Evolutionary conservation across 495 filamentous ascomycete genomes (phyloP), one percentile per base, ranked within the genome.

Genomic region (Chaetomium cochliodes): DNA sequence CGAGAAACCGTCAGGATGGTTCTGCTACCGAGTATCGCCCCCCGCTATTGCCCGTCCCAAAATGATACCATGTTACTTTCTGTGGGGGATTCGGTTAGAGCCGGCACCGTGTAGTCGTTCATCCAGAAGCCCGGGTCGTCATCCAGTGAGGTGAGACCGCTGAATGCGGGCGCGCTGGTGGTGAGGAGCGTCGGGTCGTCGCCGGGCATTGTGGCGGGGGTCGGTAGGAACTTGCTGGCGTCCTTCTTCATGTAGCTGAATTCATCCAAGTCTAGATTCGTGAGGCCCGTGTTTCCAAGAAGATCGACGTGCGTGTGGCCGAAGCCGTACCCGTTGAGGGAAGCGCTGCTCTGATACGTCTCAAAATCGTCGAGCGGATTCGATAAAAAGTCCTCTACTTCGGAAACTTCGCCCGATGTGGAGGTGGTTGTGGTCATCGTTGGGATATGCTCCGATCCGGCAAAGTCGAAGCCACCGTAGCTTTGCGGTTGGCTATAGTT

Each of bases 391-490:
- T 92, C 90, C 59, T 90, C 89, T 16, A 84, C 84, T 73, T 92
- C 89, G 16, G 89, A 92, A 33, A 89, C 85, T 65, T 91, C 88
- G 37, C 89, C 89, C 2, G 89, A 91, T 11, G 87, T 92, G 4
- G 88, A 91, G 2, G 88, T 88, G 8, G 84, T 74, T 37, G 72
- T 75, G 16, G 79, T 80, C 62, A 87, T 77, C 7, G 82, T 85
- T 52, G 80, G 77, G 54, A 84, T 78, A 54, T 81, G 81, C 62
- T 82, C 82, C 2, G 76, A 76, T 25, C 79, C 76, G 64, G 79
- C 80, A 65, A 83, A 88, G 65, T 90, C 87, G 63, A 88, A 88
- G 59, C 85, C 86, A 50, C 85, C 81, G 71, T 87, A 91, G 52
- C 87, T 88, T 28, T 87, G 87, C 28, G 87, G 77, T 69, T 90